Base-by-base conservation (phyloP, 202 grass and related monocot species). In the Panicum virgatum region DNA sequence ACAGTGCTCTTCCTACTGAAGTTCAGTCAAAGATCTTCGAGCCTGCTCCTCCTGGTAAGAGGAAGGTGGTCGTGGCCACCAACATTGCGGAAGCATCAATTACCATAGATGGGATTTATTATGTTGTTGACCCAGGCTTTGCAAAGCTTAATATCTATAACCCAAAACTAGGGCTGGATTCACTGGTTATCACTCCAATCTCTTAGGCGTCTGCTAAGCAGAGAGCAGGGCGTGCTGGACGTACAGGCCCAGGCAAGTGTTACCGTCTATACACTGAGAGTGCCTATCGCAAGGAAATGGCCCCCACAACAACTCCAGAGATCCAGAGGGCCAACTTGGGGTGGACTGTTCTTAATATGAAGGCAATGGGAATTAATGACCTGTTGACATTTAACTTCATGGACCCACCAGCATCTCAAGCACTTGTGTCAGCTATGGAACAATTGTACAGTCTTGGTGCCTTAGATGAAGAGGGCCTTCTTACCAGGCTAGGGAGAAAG, bases 41-140 rank as follows among this genome's bases (percentile, higher is more conserved):
- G 46, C 90, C 95, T n/a, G 77, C 92, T 65, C 88, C 95, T 82
- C 86, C 84, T 73, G 90, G 92, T 37, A 97, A 93, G 86, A 92
- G 94, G 88, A 97, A 97, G 81, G 94, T 97, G 45, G 88, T 97
- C 22, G 95, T 97, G 75, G 95, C 95, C 22, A 97, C 95, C 75
- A 97, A 97, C 74, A 97, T 97, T 59, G 95, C 95, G 0, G 95
- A 97, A 79, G 95, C 95, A 64, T 97, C 95, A 14, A 82, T 97
- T 56, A 97, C 95, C 0, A 93, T 97, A 44, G 92, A 97, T 62
- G 95, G 95, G 22, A 93, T 97, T 71, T 97, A 86, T 70, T 97
- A 94, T 87, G 95, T 97, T 80, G 88, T 97, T 60, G 95, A 97
- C 46, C 90, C 95, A 52, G 95, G 95, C 36, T 97, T 97, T 57